phyloP scores from a whole-genome alignment of 306 rosid genomes.

The Acacia acuminata region DNA sequence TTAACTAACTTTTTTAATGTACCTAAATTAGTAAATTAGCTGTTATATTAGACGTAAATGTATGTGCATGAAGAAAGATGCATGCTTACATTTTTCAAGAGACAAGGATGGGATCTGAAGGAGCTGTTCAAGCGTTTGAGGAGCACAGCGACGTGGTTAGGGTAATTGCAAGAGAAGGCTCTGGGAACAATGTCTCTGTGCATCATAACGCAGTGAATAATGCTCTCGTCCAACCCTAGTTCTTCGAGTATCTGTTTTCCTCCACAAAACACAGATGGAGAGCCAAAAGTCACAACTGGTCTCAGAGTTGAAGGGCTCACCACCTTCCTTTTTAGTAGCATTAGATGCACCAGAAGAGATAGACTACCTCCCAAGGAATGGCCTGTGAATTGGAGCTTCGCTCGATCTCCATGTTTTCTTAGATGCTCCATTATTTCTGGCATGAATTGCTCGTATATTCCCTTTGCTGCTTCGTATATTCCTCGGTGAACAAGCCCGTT shows the following conservation, averaged over 20 bases:
- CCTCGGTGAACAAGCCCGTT: conserved; percentile 90
- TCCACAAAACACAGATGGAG: conserved; percentile 93
- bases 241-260: conserved; percentile 63
- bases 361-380: conserved; percentile 98
- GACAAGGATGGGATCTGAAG: conserved; percentile 80
- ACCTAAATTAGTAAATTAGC: too few relatives aligned
- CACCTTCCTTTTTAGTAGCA: conserved; percentile 64
- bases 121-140: conserved; percentile 75
- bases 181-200: conserved; percentile 97
- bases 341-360: conserved; percentile 83
- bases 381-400: conserved; percentile 85
- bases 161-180: conserved; percentile 94
- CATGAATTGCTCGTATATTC: conserved; percentile 82
- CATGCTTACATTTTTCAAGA: conserved; percentile 60
- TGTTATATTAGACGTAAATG: too few relatives aligned
- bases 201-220: conserved; percentile 77
- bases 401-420: conserved; percentile 62
- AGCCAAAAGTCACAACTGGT: conserved; percentile 87
- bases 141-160: conserved; percentile 66
- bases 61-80: background rate
- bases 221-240: conserved; percentile 68
- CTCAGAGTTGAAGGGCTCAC: conserved; percentile 64
- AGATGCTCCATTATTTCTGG: conserved; percentile 76
- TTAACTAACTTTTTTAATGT: too few relatives aligned
- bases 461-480: conserved; percentile 95